Evolutionary conservation across 2,329 filamentous ascomycete genomes (phyloP), one percentile per base, ranked within the genome.

Genomic region (Colletotrichum liriopes): DNA sequence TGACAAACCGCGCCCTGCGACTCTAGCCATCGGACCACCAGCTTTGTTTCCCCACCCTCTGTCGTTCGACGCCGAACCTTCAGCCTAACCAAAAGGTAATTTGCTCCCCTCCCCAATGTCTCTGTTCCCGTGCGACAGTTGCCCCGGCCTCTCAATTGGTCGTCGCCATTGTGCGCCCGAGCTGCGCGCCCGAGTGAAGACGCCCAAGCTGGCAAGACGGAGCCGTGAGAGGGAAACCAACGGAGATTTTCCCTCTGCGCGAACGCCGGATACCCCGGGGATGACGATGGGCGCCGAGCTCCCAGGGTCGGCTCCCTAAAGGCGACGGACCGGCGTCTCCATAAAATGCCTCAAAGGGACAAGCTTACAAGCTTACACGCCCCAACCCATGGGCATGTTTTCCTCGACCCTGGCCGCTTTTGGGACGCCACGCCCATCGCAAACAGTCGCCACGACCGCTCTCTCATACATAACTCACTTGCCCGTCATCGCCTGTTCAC

Each of bases 331-430:
- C 20, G 52, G 12, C 45, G 60, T 65, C 70, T 70, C 70, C 70
- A 72, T 65, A 54, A 70, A 72, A 65, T 65, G 26, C 70, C 70
- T 65, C 54, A 61, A 65, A 65, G n/a, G 70, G 70, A 60, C 32
- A 70, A 72, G 70, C 60, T 59, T 35, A 60, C 32, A 70, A 70
- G 70, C 60, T 59, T 35, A 11, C 26, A 23, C 29, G 47, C 18
- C 45, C 63, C 26, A 49, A 37, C 52, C 47, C 47, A 64, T 58
- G 43, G 45, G 55, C 54, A 47, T 60, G 56, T 56, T 59, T 43
- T 37, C 43, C n/a, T 26, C 20, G 23, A 60, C 54, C 43, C 39
- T 41, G 62, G 45, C 45, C 60, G 37, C 49, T 35, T 64, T 61
- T 20, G 61, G 61, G 39, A 55, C 29, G 23, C 35, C 11, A 51